A percentile compares a stretch with the other conserved stretches of the same genome.
Conservation (phyloP, 805 yeast species). For the Kodamaea sagamina region DNA sequence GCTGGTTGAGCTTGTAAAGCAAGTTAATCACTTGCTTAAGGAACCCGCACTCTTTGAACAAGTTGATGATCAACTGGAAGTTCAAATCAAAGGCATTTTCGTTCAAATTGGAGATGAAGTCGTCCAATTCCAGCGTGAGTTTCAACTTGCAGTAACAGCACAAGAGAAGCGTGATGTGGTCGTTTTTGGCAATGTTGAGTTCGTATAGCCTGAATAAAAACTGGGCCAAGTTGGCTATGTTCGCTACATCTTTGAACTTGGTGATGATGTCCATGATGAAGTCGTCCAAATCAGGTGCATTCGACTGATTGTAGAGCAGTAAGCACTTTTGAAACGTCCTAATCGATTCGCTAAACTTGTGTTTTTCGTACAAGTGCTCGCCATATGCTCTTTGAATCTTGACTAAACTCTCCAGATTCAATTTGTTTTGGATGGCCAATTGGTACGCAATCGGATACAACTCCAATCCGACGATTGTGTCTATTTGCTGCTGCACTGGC, state of each 20-base stretch:
- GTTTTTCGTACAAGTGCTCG: conserved; percentile 66
- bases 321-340: conserved; percentile 63
- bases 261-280: conserved; percentile 72
- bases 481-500: conserved; percentile 64
- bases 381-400: conserved; percentile 55
- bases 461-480: conserved; percentile 66
- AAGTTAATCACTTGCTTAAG: conserved; percentile 65
- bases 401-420: conserved; percentile 31
- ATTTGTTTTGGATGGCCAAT: conserved; percentile 50
- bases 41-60: conserved; percentile 74
- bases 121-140: conserved; percentile 54
- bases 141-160: conserved; percentile 81
- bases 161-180: conserved; percentile 77
- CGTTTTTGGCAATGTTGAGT: conserved; percentile 59
- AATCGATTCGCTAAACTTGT: conserved; percentile 68
- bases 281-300: conserved; percentile 29
- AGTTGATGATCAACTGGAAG: conserved; percentile 61
- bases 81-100: conserved; percentile 52
- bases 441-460: conserved; percentile 71
- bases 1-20: conserved; percentile 71
- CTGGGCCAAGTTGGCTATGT: conserved; percentile 60
- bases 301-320: conserved; percentile 21
- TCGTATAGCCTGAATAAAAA: conserved; percentile 65
- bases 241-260: conserved; percentile 75
- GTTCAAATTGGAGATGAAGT: conserved; percentile 51